These are phyloP conservation scores for Phytomonas francai DNA, from an alignment of 208 protist genomes.

Conservation along the genomic window DNA sequence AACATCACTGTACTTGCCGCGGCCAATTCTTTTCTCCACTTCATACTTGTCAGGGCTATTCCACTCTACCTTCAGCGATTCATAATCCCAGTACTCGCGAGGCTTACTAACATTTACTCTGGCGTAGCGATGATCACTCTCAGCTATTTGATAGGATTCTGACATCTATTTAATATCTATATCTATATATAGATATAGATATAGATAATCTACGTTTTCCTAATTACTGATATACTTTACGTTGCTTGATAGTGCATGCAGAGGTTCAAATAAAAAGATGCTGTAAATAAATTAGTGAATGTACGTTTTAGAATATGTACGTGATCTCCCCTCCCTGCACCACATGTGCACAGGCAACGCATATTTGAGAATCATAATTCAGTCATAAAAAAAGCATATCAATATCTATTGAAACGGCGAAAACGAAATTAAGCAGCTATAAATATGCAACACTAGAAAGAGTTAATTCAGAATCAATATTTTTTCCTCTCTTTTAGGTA, in stretches of 20 bases:
- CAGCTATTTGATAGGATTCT: constrained; percentile 9
- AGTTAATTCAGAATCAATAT: constrained; percentile 70
- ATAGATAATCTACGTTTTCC: background rate
- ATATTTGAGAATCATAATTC: background rate
- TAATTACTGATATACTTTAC: constrained; percentile 3
- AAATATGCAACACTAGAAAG: background rate
- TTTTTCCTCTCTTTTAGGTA: constrained; percentile 52
- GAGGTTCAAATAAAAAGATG: background rate
- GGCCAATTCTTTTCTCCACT: constrained; percentile 94
- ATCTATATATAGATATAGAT: background rate
- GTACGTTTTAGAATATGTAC: background rate
- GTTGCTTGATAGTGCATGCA: background rate
- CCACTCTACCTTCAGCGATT: constrained; percentile 89
- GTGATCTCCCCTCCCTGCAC: background rate
- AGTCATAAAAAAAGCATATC: background rate
- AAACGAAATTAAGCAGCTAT: background rate
- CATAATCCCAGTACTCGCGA: constrained; percentile 95
- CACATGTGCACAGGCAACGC: background rate
- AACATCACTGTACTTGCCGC: constrained; percentile 99
- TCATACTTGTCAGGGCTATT: constrained; percentile 96
- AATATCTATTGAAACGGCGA: background rate
- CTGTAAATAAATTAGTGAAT: background rate
- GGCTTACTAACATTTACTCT: constrained; percentile 79
- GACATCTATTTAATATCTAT: background rate
- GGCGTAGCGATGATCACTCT: constrained; percentile 69